Conservation (phyloP, 371 early-diverging fungal genomes). For the Mucor indicus region DNA sequence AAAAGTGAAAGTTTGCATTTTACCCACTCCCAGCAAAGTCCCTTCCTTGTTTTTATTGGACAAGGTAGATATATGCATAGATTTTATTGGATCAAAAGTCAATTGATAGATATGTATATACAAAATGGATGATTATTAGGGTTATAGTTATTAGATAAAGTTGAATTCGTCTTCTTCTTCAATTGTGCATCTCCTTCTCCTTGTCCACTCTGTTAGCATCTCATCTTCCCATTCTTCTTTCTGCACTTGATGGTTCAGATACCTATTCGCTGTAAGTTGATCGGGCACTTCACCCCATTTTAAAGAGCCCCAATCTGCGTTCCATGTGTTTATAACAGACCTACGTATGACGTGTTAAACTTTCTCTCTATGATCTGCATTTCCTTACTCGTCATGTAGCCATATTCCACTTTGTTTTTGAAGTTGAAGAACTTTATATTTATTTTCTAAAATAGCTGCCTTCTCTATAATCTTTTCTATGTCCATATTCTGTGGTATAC, state of each 20-base stretch:
- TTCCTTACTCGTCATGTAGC: constrained; percentile 49
- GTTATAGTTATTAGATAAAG: constrained; percentile 8
- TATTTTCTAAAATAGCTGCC: constrained; percentile 42
- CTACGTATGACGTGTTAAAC: constrained; percentile 9
- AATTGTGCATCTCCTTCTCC: constrained; percentile 16
- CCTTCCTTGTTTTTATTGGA: too few relatives aligned
- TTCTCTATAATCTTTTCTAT: constrained; percentile 47
- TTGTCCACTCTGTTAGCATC: constrained; percentile 31
- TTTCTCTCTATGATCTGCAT: neutral
- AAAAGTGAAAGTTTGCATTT: too few relatives aligned
- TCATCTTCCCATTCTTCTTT: constrained; percentile 57
- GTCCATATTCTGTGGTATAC: constrained; percentile 57
- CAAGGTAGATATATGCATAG: too few relatives aligned
- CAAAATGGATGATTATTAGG: too few relatives aligned
- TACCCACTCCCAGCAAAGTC: too few relatives aligned
- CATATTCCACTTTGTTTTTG: constrained; percentile 55
- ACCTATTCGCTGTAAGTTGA: constrained; percentile 33
- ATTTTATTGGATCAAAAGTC: too few relatives aligned
- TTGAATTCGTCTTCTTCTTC: constrained; percentile 13
- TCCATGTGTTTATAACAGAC: constrained; percentile 41
- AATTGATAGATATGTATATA: too few relatives aligned
- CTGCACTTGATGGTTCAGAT: constrained; percentile 18
- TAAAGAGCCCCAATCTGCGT: constrained; percentile 31
- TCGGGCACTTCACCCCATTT: constrained; percentile 43
- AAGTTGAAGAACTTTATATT: constrained; percentile 42